phyloP scores from a whole-genome alignment of 176 grass and related monocot genomes.

The Hsuehochloa calcarea region DNA sequence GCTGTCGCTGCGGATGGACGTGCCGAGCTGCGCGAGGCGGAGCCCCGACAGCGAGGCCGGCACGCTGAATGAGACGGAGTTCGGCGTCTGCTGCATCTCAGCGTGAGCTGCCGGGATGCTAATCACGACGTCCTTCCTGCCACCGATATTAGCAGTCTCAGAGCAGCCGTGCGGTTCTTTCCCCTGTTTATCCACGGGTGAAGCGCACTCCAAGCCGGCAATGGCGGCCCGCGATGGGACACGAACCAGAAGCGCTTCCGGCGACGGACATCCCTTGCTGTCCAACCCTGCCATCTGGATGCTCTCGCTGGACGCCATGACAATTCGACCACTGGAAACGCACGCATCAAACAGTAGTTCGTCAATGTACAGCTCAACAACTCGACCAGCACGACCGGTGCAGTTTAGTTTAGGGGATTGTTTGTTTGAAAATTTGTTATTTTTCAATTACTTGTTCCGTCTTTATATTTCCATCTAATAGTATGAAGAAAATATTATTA shows the following conservation, averaged over 20 bases:
- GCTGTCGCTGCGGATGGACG: not conserved
- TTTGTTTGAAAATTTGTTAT: too few species aligned
- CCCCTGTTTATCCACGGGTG: not conserved
- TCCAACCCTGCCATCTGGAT: not conserved
- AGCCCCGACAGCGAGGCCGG: constrained; percentile 65
- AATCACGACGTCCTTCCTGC: constrained; percentile 9
- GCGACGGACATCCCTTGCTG: not conserved
- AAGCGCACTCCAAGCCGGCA: not conserved
- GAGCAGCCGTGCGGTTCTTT: not conserved
- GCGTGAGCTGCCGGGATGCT: not conserved
- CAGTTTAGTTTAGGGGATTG: too few species aligned
- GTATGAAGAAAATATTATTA: too few species aligned
- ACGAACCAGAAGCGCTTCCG: not conserved
- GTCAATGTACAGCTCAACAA: not conserved
- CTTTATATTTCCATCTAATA: too few species aligned
- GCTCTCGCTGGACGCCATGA: constrained; percentile 26
- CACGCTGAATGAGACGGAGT: constrained; percentile 38
- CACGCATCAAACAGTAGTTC: not conserved
- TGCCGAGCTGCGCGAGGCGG: constrained; percentile 34
- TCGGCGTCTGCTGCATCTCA: not conserved
- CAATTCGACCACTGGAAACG: not conserved
- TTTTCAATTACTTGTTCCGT: too few species aligned
- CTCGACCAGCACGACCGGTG: not conserved
- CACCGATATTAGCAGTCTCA: not conserved
- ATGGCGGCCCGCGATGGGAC: not conserved